Base-by-base conservation (phyloP, 345 rosid species). In the Syzygium aqueum region DNA sequence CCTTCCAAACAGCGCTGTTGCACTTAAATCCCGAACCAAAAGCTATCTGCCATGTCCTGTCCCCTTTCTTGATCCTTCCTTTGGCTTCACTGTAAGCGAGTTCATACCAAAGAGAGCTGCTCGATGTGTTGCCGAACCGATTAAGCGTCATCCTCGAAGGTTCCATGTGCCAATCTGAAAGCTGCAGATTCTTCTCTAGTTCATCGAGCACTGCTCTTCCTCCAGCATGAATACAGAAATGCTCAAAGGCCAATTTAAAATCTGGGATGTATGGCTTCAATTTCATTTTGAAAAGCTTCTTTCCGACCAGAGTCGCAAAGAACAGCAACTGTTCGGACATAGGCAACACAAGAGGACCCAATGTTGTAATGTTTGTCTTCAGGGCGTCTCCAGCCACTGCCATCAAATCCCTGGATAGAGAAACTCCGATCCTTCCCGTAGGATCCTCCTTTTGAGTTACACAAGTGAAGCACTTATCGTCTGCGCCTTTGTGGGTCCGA, bases 11-110 rank as follows among this genome's bases (percentile, higher is more conserved):
- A 5, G 94, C 93, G 57, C 95, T 92, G 83, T 93, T 94, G 86
- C 96, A 93, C 89, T 93, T 92, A 85, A 94, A 93, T 46, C 96
- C 96, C 9, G 94, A 94, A 33, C 95, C 93, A 86, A 94, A 94
- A 30, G 94, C 96, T 85, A 94, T 94, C 92, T 92, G 94, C 95
- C 95, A 93, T 11, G 90, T 90, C 77, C 95, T 91, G 67, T 92
- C 93, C 59, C 96, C 94, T 21, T 61, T 86, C 51, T 84, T 89
- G 51, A 93, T 91, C 89, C 96, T 90, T 19, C 96, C 94, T 89
- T 91, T 91, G 14, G 96, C 96, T 86, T 94, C 96, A 13, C 91
- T 49, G 84, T 94, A 90, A 61, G 94, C 90, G 89, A 93, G 3
- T 87, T 93, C 95, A 28, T 94, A 93, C 95, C 95, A 93, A 28